Conservation (phyloP, 192 early-diverging fungal genomes). For the Mortierella claussenii region DNA sequence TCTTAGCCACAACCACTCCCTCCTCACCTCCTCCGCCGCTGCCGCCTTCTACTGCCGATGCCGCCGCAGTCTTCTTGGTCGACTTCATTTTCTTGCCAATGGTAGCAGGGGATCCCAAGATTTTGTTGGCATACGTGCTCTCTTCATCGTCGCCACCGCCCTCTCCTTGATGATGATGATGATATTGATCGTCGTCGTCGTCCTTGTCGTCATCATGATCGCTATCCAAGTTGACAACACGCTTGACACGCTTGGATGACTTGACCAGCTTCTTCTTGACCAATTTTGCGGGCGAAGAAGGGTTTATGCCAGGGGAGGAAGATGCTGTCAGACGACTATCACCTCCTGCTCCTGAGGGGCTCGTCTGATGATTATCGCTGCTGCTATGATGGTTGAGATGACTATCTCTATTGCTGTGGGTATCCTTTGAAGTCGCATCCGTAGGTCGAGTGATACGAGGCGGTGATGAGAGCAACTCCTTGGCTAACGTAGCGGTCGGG, state of each 20-base stretch:
- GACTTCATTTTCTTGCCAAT: slow-evolving; percentile 38
- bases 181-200: neutral
- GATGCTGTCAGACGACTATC: slow-evolving; percentile 2
- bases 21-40: neutral
- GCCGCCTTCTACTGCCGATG: neutral
- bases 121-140: neutral
- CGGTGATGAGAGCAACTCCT: slow-evolving; percentile 14
- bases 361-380: neutral
- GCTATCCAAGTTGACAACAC: slow-evolving; percentile 48
- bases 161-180: slow-evolving; percentile 1
- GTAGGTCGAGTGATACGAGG: slow-evolving; percentile 4
- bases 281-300: slow-evolving; percentile 5
- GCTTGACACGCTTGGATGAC: slow-evolving; percentile 22
- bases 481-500: slow-evolving; percentile 22
- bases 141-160: slow-evolving; percentile 9
- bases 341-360: neutral
- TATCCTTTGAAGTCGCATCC: slow-evolving; percentile 4
- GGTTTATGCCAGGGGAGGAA: slow-evolving; percentile 8
- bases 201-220: slow-evolving; percentile 32
- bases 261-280: slow-evolving; percentile 47
- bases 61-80: slow-evolving; percentile 15
- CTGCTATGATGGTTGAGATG: neutral
- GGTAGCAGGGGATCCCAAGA: slow-evolving; percentile 16
- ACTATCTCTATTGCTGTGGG: neutral
- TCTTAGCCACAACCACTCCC: slow-evolving; percentile 4